Percentiles rank a stretch among this genome's conserved stretches.
phyloP scores from a whole-genome alignment of 805 yeast genomes.

The Candida dajiaensis region DNA sequence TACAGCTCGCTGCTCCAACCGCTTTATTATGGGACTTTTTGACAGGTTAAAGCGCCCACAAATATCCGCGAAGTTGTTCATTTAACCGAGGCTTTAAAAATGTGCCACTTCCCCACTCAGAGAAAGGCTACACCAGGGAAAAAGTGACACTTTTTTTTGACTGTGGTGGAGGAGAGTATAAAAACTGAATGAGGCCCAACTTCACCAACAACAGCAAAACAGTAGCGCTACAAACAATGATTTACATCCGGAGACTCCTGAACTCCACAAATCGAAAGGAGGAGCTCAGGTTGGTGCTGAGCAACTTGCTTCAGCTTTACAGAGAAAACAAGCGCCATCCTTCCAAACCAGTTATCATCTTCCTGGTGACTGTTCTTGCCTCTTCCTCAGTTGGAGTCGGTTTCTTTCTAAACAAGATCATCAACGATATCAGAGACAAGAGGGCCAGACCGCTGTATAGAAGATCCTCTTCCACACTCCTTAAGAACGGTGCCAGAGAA shows the following conservation, averaged over 20 bases:
- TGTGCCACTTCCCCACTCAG: not conserved
- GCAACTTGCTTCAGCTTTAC: conserved; percentile 21
- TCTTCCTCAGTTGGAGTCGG: conserved; percentile 18
- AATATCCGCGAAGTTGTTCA: not conserved
- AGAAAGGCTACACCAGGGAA: not conserved
- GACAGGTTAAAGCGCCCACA: too few relatives aligned
- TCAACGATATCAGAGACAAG: conserved; percentile 23
- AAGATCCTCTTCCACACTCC: conserved; percentile 24
- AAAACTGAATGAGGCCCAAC: not conserved
- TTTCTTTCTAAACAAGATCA: conserved; percentile 19
- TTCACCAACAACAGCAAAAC: not conserved
- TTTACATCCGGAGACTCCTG: conserved; percentile 13
- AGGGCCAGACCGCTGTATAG: conserved; percentile 23
- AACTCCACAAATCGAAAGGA: conserved; percentile 14
- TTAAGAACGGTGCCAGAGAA: conserved; percentile 26
- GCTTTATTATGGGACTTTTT: too few relatives aligned
- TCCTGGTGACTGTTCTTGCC: conserved; percentile 20
- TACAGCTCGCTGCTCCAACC: too few relatives aligned
- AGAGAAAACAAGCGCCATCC: conserved; percentile 23
- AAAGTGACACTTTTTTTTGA: not conserved
- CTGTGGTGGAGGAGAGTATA: not conserved
- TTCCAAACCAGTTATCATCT: conserved; percentile 24
- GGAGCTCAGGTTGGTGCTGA: conserved; percentile 18
- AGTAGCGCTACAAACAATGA: not conserved
- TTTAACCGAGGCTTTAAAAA: not conserved